Conservation (phyloP, 2,329 filamentous ascomycete genomes). For the Lasiodiplodia theobromae region DNA sequence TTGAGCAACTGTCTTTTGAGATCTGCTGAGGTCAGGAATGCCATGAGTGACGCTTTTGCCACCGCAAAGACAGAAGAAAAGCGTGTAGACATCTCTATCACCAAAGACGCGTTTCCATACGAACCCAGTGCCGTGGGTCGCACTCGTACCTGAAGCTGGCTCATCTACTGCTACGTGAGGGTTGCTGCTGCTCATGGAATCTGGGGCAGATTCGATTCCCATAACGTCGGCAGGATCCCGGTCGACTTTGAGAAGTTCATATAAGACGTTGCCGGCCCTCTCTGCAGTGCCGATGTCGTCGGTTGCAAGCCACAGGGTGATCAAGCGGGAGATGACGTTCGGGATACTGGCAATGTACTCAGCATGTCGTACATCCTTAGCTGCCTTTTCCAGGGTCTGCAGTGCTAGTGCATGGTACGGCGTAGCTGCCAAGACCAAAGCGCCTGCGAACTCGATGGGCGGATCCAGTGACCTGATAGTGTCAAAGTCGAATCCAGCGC, state of each 20-base stretch:
- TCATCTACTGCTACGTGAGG: slow-evolving; percentile 13
- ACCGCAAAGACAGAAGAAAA: slow-evolving; percentile 64
- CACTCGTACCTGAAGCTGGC: slow-evolving; percentile 1
- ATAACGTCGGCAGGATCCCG: slow-evolving; percentile 52
- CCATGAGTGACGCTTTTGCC: slow-evolving; percentile 46
- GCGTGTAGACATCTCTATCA: slow-evolving; percentile 64
- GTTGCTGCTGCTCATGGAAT: slow-evolving; percentile 33
- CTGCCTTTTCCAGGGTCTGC: slow-evolving; percentile 64
- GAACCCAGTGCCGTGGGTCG: slow-evolving; percentile 46
- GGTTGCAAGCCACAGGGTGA: slow-evolving; percentile 66
- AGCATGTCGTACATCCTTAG: slow-evolving; percentile 58
- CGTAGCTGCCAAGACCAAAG: slow-evolving; percentile 56
- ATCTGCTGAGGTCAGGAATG: slow-evolving; percentile 52
- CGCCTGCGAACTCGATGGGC: slow-evolving; percentile 58
- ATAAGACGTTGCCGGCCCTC: slow-evolving; percentile 60
- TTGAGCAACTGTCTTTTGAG: slow-evolving; percentile 66
- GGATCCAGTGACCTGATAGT: slow-evolving; percentile 51
- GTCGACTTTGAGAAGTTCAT: slow-evolving; percentile 58
- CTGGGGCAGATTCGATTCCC: slow-evolving; percentile 35
- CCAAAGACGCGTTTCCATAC: slow-evolving; percentile 69
- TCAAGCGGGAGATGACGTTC: slow-evolving; percentile 61
- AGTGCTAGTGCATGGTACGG: slow-evolving; percentile 65
- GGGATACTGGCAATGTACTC: slow-evolving; percentile 65
- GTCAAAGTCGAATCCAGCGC: slow-evolving; percentile 51
- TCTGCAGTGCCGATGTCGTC: slow-evolving; percentile 62